These are phyloP conservation scores for Pisolithus tinctorius DNA, from an alignment of 768 basidiomycete genomes.

Conservation along the genomic window DNA sequence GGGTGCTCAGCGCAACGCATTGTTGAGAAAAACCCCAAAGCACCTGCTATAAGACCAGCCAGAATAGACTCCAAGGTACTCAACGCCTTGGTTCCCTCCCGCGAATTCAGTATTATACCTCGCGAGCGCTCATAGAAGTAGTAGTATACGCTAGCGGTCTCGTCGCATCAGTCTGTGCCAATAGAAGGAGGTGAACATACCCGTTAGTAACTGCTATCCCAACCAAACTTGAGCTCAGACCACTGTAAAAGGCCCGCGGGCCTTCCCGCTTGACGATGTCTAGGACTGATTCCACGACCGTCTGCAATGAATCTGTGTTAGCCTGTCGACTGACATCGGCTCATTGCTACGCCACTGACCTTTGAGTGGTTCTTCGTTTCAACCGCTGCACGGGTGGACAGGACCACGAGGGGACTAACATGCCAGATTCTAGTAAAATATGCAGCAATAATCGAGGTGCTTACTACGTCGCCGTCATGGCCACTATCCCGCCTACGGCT, in stretches of 20 bases:
- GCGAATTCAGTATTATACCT: slow-evolving; percentile 47
- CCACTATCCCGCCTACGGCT: slow-evolving; percentile 81
- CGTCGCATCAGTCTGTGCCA: background rate
- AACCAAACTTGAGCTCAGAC: slow-evolving; percentile 75
- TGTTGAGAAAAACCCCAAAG: slow-evolving; percentile 4
- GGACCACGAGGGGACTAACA: slow-evolving; percentile 77
- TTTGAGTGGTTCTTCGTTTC: slow-evolving; percentile 74
- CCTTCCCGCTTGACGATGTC: slow-evolving; percentile 85
- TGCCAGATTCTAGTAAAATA: background rate
- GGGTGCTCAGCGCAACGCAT: background rate
- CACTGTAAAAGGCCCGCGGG: slow-evolving; percentile 76
- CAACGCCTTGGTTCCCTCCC: slow-evolving; percentile 59
- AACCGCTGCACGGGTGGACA: slow-evolving; percentile 91
- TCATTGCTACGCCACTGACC: slow-evolving; percentile 24
- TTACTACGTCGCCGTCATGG: slow-evolving; percentile 89
- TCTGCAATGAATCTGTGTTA: slow-evolving; percentile 32
- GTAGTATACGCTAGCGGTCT: slow-evolving; percentile 69
- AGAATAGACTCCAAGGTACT: slow-evolving; percentile 86
- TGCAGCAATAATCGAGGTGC: slow-evolving; percentile 17
- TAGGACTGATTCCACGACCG: slow-evolving; percentile 55
- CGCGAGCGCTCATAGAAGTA: slow-evolving; percentile 80
- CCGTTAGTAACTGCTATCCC: slow-evolving; percentile 94
- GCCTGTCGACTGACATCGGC: background rate
- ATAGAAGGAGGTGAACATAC: slow-evolving; percentile 33
- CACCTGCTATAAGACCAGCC: slow-evolving; percentile 82